Evolutionary conservation across 805 yeast species (phyloP).

Genomic region (Torulaspora indica): DNA sequence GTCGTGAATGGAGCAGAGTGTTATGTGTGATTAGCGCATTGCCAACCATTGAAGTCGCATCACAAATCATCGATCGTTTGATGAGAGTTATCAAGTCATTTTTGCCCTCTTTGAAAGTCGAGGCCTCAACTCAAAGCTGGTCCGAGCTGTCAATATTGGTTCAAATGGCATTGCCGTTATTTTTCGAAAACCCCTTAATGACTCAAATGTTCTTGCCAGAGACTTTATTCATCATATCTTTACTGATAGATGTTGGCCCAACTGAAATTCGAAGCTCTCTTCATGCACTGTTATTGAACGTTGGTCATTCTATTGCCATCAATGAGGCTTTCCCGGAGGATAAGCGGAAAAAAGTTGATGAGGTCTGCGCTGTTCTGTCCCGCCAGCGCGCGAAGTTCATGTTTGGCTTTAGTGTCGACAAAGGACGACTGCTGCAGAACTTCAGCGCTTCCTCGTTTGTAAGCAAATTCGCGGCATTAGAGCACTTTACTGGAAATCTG

Average conservation of each 20-base stretch:
- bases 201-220: conserved; percentile 68
- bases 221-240: conserved; percentile 59
- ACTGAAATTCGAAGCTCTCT: conserved; percentile 53
- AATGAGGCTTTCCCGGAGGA: conserved; percentile 47
- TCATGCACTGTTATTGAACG: conserved; percentile 58
- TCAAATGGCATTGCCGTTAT: conserved; percentile 55
- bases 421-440: conserved; percentile 35
- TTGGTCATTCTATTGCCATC: conserved; percentile 63
- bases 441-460: conserved; percentile 39
- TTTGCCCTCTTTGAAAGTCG: conserved; percentile 39
- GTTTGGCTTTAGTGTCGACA: conserved; percentile 62
- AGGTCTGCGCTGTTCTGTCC: conserved; percentile 40
- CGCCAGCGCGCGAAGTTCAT: conserved; percentile 65
- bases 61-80: conserved; percentile 55
- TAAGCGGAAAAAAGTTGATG: conserved; percentile 42
- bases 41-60: conserved; percentile 71
- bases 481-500: conserved; percentile 54
- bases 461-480: conserved; percentile 44
- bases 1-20: conserved; percentile 59
- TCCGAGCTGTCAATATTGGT: conserved; percentile 67
- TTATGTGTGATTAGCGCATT: conserved; percentile 56
- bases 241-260: conserved; percentile 50
- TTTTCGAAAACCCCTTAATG: conserved; percentile 62
- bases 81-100: conserved; percentile 51
- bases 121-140: conserved; percentile 52